phyloP scores from a whole-genome alignment of 495 filamentous ascomycete species.

The Choiromyces venosus region DNA sequence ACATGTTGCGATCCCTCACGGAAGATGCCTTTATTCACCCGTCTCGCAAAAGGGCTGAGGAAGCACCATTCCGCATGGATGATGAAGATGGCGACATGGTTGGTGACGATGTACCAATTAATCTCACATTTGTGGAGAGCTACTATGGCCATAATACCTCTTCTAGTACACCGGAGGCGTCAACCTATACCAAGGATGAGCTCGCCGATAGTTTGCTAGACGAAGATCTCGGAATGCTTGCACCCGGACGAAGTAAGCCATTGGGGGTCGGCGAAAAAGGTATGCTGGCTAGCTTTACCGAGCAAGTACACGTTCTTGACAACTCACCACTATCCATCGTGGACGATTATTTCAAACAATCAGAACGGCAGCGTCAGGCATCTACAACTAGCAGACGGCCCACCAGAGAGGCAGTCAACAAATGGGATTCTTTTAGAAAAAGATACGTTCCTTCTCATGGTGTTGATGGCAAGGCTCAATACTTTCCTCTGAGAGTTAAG shows the following conservation, averaged over 20 bases:
- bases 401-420: constrained; percentile 14
- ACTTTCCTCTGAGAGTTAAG: constrained; percentile 63
- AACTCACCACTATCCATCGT: constrained; percentile 56
- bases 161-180: constrained; percentile 12
- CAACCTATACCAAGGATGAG: constrained; percentile 43
- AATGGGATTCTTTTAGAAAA: constrained; percentile 29
- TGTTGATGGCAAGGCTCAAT: constrained; percentile 11
- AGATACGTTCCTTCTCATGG: constrained; percentile 19
- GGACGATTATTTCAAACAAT: constrained; percentile 65
- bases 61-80: constrained; percentile 8
- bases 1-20: constrained; percentile 84
- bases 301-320: constrained; percentile 49
- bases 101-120: constrained; percentile 50
- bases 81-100: constrained; percentile 29
- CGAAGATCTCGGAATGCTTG: constrained; percentile 44
- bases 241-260: constrained; percentile 43
- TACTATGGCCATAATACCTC: constrained; percentile 48
- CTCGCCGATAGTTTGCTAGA: constrained; percentile 50
- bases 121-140: constrained; percentile 59
- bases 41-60: constrained; percentile 2
- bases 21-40: constrained; percentile 63
- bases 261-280: constrained; percentile 55
- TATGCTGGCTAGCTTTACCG: constrained; percentile 59
- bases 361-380: constrained; percentile 42
- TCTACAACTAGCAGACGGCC: constrained; percentile 15